Evolutionary conservation across 179 eudicot species (phyloP).

Genomic region (Corrigiola litoralis): DNA sequence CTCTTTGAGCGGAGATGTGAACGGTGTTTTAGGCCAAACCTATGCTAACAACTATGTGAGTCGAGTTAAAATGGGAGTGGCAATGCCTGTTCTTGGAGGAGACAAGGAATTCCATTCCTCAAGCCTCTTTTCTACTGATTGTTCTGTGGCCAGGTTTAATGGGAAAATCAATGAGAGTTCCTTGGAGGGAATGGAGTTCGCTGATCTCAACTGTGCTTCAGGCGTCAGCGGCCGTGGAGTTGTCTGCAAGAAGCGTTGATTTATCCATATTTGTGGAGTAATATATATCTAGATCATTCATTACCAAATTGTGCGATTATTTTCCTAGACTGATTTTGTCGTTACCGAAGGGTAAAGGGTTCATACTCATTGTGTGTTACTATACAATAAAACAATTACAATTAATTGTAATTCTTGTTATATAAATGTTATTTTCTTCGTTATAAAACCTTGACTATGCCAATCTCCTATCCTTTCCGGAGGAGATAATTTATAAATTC

Average conservation of each 20-base stretch:
- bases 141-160: conserved; percentile 40
- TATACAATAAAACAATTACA: too few relatives aligned
- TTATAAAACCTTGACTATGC: too few relatives aligned
- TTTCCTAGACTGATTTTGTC: too few relatives aligned
- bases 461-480: too few relatives aligned
- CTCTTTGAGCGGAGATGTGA: conserved; percentile 40
- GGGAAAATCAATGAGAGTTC: conserved; percentile 6
- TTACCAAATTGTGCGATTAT: too few relatives aligned
- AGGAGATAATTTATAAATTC: too few relatives aligned
- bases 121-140: conserved; percentile 48
- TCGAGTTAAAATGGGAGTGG: conserved; percentile 43
- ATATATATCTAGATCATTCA: too few relatives aligned
- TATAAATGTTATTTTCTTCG: too few relatives aligned
- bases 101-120: conserved; percentile 46
- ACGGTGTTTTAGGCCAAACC: conserved; percentile 77
- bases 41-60: conserved; percentile 52
- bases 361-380: too few relatives aligned
- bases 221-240: conserved; percentile 53
- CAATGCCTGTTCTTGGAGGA: conserved; percentile 69
- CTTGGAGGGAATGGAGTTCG: conserved; percentile 20
- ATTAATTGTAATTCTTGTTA: too few relatives aligned
- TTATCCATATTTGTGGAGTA: too few relatives aligned
- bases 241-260: conserved; percentile 63
- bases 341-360: too few relatives aligned
- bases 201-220: conserved; percentile 42